A percentile compares a stretch with the other conserved stretches of the same genome.
Conservation (phyloP, 129 eudicot genomes). For the Artemisia tridentata region DNA sequence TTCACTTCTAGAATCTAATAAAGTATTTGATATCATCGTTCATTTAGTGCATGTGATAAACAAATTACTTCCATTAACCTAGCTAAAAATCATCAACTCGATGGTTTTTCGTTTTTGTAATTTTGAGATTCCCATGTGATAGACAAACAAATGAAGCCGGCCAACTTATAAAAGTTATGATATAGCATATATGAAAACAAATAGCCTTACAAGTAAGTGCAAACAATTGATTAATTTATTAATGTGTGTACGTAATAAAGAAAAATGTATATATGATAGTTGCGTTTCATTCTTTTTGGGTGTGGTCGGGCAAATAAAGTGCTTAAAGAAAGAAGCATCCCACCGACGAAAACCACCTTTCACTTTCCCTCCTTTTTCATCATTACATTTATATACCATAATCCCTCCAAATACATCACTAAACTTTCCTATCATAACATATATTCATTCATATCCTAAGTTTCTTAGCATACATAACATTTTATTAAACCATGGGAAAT, state of each 20-base stretch:
- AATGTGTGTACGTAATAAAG: neutral
- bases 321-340: constrained; percentile 36
- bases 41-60: no score
- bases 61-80: no score
- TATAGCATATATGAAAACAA: neutral
- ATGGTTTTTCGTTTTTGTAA: no score
- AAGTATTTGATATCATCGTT: no score
- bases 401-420: no score
- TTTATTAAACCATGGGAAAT: constrained; percentile 46
- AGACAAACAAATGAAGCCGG: neutral
- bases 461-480: neutral
- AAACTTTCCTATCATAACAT: neutral
- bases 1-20: no score
- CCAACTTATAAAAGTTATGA: neutral
- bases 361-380: constrained; percentile 47
- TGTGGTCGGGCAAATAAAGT: constrained; percentile 29
- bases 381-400: constrained; percentile 21
- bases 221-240: neutral
- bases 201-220: no score
- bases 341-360: constrained; percentile 45
- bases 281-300: constrained; percentile 31
- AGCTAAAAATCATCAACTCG: no score
- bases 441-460: neutral
- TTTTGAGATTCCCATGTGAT: neutral
- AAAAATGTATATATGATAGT: constrained; percentile 16